Conservation (phyloP, 495 filamentous ascomycete species). For the Neurospora sp. region DNA sequence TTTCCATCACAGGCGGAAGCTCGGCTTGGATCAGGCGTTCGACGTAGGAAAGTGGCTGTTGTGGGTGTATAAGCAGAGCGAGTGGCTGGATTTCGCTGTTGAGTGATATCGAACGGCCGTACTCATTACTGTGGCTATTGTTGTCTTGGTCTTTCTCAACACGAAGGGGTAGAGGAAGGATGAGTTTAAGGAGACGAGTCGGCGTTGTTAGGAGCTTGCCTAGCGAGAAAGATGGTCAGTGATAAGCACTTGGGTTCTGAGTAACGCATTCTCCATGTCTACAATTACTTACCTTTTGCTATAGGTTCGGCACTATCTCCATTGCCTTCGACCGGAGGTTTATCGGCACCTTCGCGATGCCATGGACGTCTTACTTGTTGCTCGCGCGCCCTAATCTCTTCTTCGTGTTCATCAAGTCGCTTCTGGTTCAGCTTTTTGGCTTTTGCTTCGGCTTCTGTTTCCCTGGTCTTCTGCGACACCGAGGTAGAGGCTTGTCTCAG, state of each 20-base stretch:
- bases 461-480: neutral
- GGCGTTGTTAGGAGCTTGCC: slow-evolving; percentile 88
- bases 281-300: slow-evolving; percentile 46
- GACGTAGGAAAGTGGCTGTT: slow-evolving; percentile 87
- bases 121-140: slow-evolving; percentile 27
- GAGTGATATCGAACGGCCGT: slow-evolving; percentile 26
- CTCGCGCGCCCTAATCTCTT: slow-evolving; percentile 24
- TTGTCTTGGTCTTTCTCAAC: slow-evolving; percentile 45
- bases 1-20: slow-evolving; percentile 57
- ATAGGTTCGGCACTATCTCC: slow-evolving; percentile 40
- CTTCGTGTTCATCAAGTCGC: slow-evolving; percentile 26
- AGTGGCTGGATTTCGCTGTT: slow-evolving; percentile 67
- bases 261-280: neutral
- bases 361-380: slow-evolving; percentile 45
- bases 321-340: slow-evolving; percentile 39
- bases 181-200: slow-evolving; percentile 78
- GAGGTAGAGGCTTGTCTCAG: neutral
- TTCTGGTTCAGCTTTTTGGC: slow-evolving; percentile 28
- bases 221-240: slow-evolving; percentile 18
- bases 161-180: slow-evolving; percentile 62
- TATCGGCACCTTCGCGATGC: slow-evolving; percentile 57
- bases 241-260: neutral
- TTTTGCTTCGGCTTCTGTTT: slow-evolving; percentile 18
- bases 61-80: slow-evolving; percentile 80
- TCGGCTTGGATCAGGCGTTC: slow-evolving; percentile 87